Evolutionary conservation across 2,329 filamentous ascomycete genomes (phyloP), one percentile per base, ranked within the genome.

Genomic region (Hansfordia pulvinata): DNA sequence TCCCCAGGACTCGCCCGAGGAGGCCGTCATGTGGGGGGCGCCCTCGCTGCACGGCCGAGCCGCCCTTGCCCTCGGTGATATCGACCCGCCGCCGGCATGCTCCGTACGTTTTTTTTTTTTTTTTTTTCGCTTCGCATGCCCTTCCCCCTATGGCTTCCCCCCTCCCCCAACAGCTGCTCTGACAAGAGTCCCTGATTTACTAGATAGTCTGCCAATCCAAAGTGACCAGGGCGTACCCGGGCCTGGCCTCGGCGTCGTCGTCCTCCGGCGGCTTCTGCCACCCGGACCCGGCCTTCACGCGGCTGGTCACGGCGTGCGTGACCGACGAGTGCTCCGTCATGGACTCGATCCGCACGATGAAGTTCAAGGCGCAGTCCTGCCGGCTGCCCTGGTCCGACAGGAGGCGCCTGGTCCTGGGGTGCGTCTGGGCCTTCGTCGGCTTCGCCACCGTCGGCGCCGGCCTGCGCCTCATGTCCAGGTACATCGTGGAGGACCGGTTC

Each of bases 321-420:
- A n/a, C 11, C 13, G 13, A 20, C 26, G 4, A 22, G 26, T 30
- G 29, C 13, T 27, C 29, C 4, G 8, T 27, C 8, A 6, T 10
- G 10, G 29, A 30, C 14, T 10, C 21, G 16, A 17, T 30, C 6
- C 29, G 27, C 12, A 25, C 20, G 7, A 19, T 23, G 25, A 23
- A 19, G 12, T 30, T 27, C 7, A 24, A 17, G 4, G 20, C 24
- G 11, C 20, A 27, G 29, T 17, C 27, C 5, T 27, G 29, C 25
- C n/a, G 17, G 4, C 10, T 17, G 20, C 19, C 19, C 2, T 9
- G 11, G 17, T n/a, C 20, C 7, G 13, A 30, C 17, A 18, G 18
- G 4, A 12, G 10, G 9, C 18, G 24, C 6, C 12, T 23, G 9
- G n/a, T 32, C 12, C 15, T 33, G 10, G 19, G 19, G 5, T n/a